Evolutionary conservation across 306 rosid species (phyloP), one percentile per base, ranked within the genome.

Genomic region (Leucaena leucocephala): DNA sequence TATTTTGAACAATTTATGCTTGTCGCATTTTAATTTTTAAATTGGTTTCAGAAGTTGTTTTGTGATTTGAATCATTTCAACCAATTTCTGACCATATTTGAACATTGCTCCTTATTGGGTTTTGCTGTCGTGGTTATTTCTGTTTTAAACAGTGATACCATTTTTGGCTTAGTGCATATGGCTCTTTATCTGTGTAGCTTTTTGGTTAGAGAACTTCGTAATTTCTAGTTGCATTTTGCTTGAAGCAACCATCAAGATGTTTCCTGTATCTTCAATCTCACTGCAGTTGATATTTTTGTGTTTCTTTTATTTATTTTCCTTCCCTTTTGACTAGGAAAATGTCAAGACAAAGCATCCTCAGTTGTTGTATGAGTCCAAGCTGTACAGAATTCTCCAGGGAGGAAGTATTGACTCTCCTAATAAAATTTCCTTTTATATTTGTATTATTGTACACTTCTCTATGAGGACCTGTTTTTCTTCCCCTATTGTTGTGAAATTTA

Each of bases 281-380:
- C 34, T 21, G n/a, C 42, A 68, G 44, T 21, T 78, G 27, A n/a
- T 75, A 14, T n/a, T 69, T 71, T 75, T 33, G 0, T 64, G 39
- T 42, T 44, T 19, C 8, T 43, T 69, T 12, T 46, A 33, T 21
- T 42, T 76, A 35, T 38, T 54, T 66, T 19, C 40, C 22, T 17
- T 19, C 21, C 22, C 5, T 80, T 79, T 65, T 63, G 62, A 71
- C 17, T 78, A 93, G 98, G 98, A 93, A 88, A 91, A 83, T 83
- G 91, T 88, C 85, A 93, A 91, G 90, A 91, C 98, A n/a, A 93
- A 89, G 78, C 97, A 93, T 83, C 98, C 97, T 71, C 98, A 93
- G 87, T 71, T 93, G 94, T 88, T 91, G 35, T 93, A 93, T 22
- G 98, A 93, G 82, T 93, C 97, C 62, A 93, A 93, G 85, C 82